Evolutionary conservation across 2,329 filamentous ascomycete species (phyloP).

Genomic region (Alternaria conjuncta): DNA sequence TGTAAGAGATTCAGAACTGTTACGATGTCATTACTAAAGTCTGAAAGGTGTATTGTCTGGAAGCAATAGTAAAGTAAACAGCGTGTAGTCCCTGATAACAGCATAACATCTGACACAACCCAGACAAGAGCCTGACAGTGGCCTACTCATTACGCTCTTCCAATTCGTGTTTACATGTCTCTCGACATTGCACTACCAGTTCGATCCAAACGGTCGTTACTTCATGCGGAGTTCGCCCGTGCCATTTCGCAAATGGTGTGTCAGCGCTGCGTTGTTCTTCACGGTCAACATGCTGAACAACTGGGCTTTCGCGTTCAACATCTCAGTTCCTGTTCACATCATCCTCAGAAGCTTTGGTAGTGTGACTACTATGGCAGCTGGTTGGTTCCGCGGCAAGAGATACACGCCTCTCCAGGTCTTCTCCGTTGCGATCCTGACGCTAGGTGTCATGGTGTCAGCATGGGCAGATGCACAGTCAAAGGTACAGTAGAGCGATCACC

Average conservation of each 20-base stretch:
- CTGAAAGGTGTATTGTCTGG: slow-evolving; percentile 86
- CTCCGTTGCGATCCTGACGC: slow-evolving; percentile 81
- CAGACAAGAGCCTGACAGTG: slow-evolving; percentile 83
- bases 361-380: slow-evolving; percentile 93
- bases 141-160: slow-evolving; percentile 67
- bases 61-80: slow-evolving; percentile 92
- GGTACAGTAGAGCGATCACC: slow-evolving; percentile 55
- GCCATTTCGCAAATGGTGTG: slow-evolving; percentile 81
- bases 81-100: background rate
- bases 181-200: slow-evolving; percentile 54
- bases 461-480: slow-evolving; percentile 89
- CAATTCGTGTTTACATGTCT: slow-evolving; percentile 70
- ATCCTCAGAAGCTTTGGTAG: slow-evolving; percentile 94
- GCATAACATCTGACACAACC: slow-evolving; percentile 20
- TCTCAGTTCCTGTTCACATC: slow-evolving; percentile 95
- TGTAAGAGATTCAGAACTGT: slow-evolving; percentile 58
- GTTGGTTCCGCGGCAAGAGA: slow-evolving; percentile 81
- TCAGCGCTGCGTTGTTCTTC: slow-evolving; percentile 91
- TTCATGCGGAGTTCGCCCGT: slow-evolving; percentile 80
- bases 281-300: slow-evolving; percentile 96
- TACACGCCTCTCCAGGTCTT: slow-evolving; percentile 82
- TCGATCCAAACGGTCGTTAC: slow-evolving; percentile 65
- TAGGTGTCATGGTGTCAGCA: slow-evolving; percentile 85
- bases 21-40: slow-evolving; percentile 12
- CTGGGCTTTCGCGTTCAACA: slow-evolving; percentile 95